Evolutionary conservation across 495 filamentous ascomycete genomes (phyloP).

Genomic region (Durotheca rogersii): DNA sequence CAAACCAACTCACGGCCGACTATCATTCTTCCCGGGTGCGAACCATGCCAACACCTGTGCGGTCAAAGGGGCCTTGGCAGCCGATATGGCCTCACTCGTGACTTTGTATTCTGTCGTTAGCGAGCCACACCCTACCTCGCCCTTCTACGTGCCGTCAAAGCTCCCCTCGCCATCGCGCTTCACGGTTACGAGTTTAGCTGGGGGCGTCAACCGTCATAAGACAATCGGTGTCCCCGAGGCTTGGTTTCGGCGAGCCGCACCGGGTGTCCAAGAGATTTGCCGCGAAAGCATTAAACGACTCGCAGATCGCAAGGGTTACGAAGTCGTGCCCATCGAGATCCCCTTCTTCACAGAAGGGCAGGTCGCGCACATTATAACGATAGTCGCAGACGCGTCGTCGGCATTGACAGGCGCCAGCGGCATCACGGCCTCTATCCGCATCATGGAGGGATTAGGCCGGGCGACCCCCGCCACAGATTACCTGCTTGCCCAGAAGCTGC

Average conservation of each 20-base stretch:
- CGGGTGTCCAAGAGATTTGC: conserved; percentile 60
- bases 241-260: conserved; percentile 70
- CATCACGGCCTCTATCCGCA: conserved; percentile 65
- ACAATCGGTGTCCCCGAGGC: conserved; percentile 66
- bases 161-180: too few relatives aligned
- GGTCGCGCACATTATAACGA: conserved; percentile 75
- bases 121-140: conserved; percentile 62
- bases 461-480: conserved; percentile 67
- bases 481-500: conserved; percentile 72
- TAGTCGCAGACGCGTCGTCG: conserved; percentile 67
- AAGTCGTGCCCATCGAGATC: conserved; percentile 65
- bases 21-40: conserved; percentile 62
- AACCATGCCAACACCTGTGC: conserved; percentile 61
- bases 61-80: conserved; percentile 72
- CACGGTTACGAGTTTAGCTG: conserved; percentile 6
- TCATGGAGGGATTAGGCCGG: conserved; percentile 65
- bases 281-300: conserved; percentile 59
- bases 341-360: conserved; percentile 75
- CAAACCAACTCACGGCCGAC: conserved; percentile 73
- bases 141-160: too few relatives aligned
- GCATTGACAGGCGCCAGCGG: conserved; percentile 35
- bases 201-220: conserved; percentile 23
- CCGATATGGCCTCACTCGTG: conserved; percentile 71
- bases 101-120: conserved; percentile 72
- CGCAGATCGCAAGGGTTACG: conserved; percentile 57